Conservation (phyloP, 1,139 yeast species). For the Meyerozyma athensensis region DNA sequence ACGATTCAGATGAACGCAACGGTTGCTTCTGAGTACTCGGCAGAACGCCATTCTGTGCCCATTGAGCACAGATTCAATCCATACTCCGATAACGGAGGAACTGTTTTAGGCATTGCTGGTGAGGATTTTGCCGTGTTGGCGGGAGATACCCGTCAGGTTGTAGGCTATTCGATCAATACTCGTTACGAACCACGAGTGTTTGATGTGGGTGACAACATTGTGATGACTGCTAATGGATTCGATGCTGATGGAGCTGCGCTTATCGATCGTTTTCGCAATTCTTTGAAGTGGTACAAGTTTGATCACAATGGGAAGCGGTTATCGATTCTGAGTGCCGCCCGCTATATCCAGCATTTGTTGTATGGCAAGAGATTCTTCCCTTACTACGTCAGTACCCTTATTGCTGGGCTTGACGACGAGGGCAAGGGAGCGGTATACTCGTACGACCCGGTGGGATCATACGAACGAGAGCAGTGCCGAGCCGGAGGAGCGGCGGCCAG, state of each 20-base stretch:
- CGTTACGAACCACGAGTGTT: slow-evolving; percentile 90
- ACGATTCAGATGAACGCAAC: slow-evolving; percentile 24
- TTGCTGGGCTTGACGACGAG: slow-evolving; percentile 92
- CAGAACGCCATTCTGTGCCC: slow-evolving; percentile 53
- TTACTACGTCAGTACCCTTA: slow-evolving; percentile 88
- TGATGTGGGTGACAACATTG: slow-evolving; percentile 82
- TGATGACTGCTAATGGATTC: slow-evolving; percentile 92
- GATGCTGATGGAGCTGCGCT: slow-evolving; percentile 92
- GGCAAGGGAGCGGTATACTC: slow-evolving; percentile 95
- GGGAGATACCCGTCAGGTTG: slow-evolving; percentile 95
- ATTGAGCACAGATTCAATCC: slow-evolving; percentile 95
- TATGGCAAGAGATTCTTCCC: slow-evolving; percentile 96
- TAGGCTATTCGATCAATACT: slow-evolving; percentile 89
- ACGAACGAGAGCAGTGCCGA: slow-evolving; percentile 94
- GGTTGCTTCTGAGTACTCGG: slow-evolving; percentile 58
- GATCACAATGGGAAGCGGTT: slow-evolving; percentile 71
- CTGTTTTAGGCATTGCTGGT: slow-evolving; percentile 95
- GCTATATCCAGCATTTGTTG: slow-evolving; percentile 83
- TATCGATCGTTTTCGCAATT: slow-evolving; percentile 68
- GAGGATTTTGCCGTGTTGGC: slow-evolving; percentile 95
- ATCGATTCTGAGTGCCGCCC: slow-evolving; percentile 71
- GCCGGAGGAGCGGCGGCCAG: slow-evolving; percentile 98
- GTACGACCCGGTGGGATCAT: slow-evolving; percentile 96
- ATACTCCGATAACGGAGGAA: slow-evolving; percentile 95
- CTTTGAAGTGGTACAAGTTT: slow-evolving; percentile 91